A percentile compares a stretch with the other conserved stretches of the same genome.
Conservation (phyloP, 2,329 filamentous ascomycete genomes). For the Colletotrichum higginsianum region DNA sequence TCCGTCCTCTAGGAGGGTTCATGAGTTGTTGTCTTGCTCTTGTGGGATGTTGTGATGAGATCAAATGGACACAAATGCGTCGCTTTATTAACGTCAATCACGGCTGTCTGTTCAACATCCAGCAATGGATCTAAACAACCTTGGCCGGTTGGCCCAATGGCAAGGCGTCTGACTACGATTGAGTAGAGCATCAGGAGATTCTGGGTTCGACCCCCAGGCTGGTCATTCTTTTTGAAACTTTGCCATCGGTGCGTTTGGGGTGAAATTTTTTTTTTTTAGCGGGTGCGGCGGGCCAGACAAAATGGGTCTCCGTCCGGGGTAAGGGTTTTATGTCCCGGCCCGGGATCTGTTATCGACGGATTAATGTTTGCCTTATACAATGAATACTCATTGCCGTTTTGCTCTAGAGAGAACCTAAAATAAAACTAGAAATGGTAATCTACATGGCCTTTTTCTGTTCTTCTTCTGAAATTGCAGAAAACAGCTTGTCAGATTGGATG, state of each 20-base stretch:
- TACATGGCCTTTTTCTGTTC: background rate
- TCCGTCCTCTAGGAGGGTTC: background rate
- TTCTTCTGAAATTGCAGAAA: no score
- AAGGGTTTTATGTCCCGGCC: conserved; percentile 27
- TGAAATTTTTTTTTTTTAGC: background rate
- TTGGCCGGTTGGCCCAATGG: conserved; percentile 53
- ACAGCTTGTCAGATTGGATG: background rate
- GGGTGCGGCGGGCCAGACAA: conserved; percentile 32
- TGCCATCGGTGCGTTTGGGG: background rate
- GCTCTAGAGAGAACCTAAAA: no score
- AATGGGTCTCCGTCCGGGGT: conserved; percentile 24
- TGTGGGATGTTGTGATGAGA: background rate
- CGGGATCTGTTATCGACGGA: conserved; percentile 9
- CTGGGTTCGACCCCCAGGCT: conserved; percentile 43
- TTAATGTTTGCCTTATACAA: no score
- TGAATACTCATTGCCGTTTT: no score
- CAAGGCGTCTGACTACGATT: conserved; percentile 61
- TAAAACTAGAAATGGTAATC: background rate
- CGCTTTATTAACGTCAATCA: background rate
- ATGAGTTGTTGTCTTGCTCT: background rate
- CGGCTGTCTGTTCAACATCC: no score
- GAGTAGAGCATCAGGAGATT: conserved; percentile 35
- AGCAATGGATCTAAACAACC: conserved; percentile 5
- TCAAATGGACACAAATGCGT: background rate
- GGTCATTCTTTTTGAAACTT: conserved; percentile 30